These are phyloP conservation scores for Botryotinia globosa DNA, from an alignment of 2,329 filamentous ascomycete genomes.

Conservation along the genomic window DNA sequence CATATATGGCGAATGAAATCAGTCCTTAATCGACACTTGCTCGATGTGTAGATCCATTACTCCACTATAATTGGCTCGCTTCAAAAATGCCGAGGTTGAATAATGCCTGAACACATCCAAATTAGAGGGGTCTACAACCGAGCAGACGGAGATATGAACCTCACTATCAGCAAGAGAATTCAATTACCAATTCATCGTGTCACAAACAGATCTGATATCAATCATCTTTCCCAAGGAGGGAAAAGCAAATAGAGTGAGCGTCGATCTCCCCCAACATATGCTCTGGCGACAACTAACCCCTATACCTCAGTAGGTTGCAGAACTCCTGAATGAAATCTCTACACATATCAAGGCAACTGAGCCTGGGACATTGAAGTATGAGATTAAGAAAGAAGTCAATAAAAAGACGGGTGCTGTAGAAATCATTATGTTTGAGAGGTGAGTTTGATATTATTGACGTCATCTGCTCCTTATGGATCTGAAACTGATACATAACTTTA, in stretches of 20 bases:
- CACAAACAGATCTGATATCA: slow-evolving; percentile 32
- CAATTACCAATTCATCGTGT: slow-evolving; percentile 23
- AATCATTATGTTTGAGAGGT: slow-evolving; percentile 37
- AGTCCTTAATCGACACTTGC: background rate
- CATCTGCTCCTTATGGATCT: background rate
- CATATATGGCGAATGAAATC: background rate
- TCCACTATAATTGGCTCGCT: background rate
- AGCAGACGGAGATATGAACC: background rate
- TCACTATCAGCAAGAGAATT: background rate
- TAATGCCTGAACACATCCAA: background rate
- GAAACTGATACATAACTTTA: background rate
- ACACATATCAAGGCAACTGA: slow-evolving; percentile 32
- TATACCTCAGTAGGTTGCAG: slow-evolving; percentile 28
- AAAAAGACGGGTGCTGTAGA: slow-evolving; percentile 33
- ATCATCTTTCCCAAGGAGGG: slow-evolving; percentile 32
- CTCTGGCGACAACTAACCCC: background rate
- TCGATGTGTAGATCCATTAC: background rate
- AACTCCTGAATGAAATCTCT: slow-evolving; percentile 31
- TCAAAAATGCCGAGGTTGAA: slow-evolving; percentile 7
- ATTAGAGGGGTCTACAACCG: background rate
- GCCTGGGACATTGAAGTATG: slow-evolving; percentile 33
- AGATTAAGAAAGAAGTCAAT: slow-evolving; percentile 30
- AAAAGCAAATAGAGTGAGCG: slow-evolving; percentile 34
- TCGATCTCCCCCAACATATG: background rate
- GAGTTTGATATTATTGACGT: background rate